Conservation (phyloP, 352 stramenopile genomes). For the Phytopythium boreale region DNA sequence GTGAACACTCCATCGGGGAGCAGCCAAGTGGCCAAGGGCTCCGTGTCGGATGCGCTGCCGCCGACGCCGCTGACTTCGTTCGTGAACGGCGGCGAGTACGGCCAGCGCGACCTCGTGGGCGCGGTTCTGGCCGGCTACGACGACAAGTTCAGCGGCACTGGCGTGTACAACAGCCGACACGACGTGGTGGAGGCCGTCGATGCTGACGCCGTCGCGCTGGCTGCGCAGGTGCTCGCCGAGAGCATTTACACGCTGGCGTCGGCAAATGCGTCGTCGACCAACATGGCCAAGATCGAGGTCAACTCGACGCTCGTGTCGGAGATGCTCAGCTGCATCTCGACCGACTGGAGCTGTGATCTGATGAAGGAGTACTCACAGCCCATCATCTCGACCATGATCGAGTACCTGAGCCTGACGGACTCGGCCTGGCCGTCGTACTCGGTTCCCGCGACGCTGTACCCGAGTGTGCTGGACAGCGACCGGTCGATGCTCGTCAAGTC, state of each 20-base stretch:
- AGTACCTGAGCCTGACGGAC: slow-evolving; percentile 49
- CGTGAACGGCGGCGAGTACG: slow-evolving; percentile 69
- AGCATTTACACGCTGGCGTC: slow-evolving; percentile 62
- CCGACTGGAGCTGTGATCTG: slow-evolving; percentile 65
- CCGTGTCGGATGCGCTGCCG: slow-evolving; percentile 39
- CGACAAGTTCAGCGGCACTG: slow-evolving; percentile 36
- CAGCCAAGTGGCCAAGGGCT: slow-evolving; percentile 28
- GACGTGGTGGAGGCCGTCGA: slow-evolving; percentile 52
- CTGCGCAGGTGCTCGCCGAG: slow-evolving; percentile 74
- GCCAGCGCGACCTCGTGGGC: slow-evolving; percentile 48
- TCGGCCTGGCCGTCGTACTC: slow-evolving; percentile 53
- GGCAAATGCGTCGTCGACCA: slow-evolving; percentile 35
- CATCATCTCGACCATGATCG: slow-evolving; percentile 58
- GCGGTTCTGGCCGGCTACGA: slow-evolving; percentile 76
- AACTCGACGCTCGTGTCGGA: slow-evolving; percentile 50
- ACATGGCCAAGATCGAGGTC: slow-evolving; percentile 43
- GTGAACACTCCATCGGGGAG: slow-evolving; percentile 41
- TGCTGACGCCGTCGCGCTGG: slow-evolving; percentile 45
- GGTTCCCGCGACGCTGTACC: slow-evolving; percentile 55
- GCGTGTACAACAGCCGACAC: slow-evolving; percentile 64
- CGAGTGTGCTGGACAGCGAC: slow-evolving; percentile 39
- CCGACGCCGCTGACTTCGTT: slow-evolving; percentile 71
- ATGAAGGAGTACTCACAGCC: slow-evolving; percentile 70
- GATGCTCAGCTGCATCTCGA: slow-evolving; percentile 57
- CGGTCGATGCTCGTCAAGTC: slow-evolving; percentile 53